Percentiles rank a stretch among this genome's conserved stretches.
Conservation (phyloP, 768 basidiomycete species). For the Kondoa malvinella region DNA sequence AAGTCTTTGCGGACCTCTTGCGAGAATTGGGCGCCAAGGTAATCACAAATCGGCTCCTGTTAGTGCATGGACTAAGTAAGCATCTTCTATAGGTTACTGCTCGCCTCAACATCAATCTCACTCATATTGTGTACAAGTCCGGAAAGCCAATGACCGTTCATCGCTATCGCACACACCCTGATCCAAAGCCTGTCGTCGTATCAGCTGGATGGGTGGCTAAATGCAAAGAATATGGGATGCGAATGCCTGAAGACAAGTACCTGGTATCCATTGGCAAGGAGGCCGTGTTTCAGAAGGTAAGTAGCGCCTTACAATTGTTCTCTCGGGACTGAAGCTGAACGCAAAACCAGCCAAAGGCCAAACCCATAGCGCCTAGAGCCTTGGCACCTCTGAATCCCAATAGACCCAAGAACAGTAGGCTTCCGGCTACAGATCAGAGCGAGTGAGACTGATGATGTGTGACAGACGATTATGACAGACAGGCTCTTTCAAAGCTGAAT, state of each 20-base stretch:
- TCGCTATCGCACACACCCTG: constrained; percentile 54
- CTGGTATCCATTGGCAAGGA: constrained; percentile 13
- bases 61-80: background rate
- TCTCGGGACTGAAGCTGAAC: background rate
- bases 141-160: constrained; percentile 56
- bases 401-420: too few relatives aligned
- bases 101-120: constrained; percentile 42
- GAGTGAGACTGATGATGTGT: too few relatives aligned
- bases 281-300: constrained; percentile 11
- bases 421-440: too few relatives aligned
- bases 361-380: background rate
- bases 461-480: too few relatives aligned
- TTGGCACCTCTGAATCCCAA: background rate
- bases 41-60: constrained; percentile 28
- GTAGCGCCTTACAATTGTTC: background rate
- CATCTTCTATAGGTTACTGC: constrained; percentile 42
- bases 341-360: background rate
- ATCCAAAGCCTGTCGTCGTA: constrained; percentile 56
- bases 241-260: constrained; percentile 44
- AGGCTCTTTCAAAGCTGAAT: too few relatives aligned
- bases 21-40: constrained; percentile 65
- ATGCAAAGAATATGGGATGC: constrained; percentile 52
- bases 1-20: constrained; percentile 68
- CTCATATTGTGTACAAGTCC: constrained; percentile 73
- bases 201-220: constrained; percentile 81